A percentile compares a stretch with the other conserved stretches of the same genome.
Conservation (phyloP, 116 monocot genomes). For the Papilionanthe hybrid region DNA sequence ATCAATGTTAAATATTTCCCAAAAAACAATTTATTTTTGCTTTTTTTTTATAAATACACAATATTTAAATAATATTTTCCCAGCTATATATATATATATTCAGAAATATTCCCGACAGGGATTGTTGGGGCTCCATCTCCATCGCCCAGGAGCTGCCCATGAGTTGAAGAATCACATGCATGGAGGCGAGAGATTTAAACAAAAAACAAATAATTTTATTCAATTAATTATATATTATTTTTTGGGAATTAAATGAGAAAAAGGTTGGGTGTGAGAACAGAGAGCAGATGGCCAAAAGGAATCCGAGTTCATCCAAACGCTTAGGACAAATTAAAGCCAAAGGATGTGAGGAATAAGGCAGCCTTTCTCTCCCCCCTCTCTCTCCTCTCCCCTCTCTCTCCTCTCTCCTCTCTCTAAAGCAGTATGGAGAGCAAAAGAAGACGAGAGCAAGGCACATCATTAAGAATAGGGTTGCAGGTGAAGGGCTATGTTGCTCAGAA, state of each 20-base stretch:
- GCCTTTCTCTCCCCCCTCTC: background rate
- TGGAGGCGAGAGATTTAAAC: background rate
- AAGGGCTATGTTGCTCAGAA: background rate
- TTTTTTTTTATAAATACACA: too few species aligned
- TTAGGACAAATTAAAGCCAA: background rate
- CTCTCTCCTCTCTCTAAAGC: too few species aligned
- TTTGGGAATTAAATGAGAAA: background rate
- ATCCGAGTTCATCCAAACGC: constrained; percentile 1
- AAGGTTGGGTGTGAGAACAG: background rate
- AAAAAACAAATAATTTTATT: too few species aligned
- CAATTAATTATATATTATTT: too few species aligned
- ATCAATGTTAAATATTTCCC: too few species aligned
- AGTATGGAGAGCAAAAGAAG: background rate
- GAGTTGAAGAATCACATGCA: background rate
- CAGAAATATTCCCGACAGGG: too few species aligned
- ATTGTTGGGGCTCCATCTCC: background rate
- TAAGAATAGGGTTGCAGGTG: background rate
- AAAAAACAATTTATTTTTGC: too few species aligned
- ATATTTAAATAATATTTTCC: too few species aligned
- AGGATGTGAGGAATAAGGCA: background rate
- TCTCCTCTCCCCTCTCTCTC: too few species aligned
- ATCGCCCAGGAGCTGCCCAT: constrained; percentile 3
- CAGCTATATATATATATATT: too few species aligned
- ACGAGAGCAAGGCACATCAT: background rate
- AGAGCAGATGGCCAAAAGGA: background rate